Percentiles rank a stretch among this genome's conserved stretches.
These are phyloP conservation scores for Physcomitrium patens DNA, from an alignment of 225 moss, liverwort and hornwort genomes.

Conservation along the genomic window DNA sequence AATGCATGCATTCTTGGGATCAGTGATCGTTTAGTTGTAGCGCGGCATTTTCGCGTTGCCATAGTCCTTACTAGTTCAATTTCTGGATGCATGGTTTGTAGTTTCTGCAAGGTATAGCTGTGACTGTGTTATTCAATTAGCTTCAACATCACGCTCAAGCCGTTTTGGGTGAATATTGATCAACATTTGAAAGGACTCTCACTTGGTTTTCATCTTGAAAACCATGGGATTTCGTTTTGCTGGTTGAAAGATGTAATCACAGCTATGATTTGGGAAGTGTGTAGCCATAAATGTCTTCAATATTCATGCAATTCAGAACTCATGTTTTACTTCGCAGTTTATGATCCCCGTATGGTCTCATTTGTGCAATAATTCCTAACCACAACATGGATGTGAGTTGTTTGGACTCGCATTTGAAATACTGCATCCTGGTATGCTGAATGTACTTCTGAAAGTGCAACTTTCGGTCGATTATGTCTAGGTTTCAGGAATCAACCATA, in stretches of 20 bases:
- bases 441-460: too few species aligned
- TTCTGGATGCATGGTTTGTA: neutral
- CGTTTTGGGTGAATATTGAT: slow-evolving; percentile 7
- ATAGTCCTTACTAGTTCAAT: neutral
- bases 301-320: neutral
- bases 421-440: too few species aligned
- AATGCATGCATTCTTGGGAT: neutral
- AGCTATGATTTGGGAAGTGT: neutral
- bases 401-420: too few species aligned
- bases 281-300: neutral
- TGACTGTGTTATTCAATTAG: neutral
- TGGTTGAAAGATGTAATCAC: neutral
- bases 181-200: neutral
- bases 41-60: neutral
- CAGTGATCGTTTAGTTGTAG: neutral
- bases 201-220: slow-evolving; percentile 24
- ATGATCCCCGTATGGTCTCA: too few species aligned
- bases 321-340: too few species aligned
- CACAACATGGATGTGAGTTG: too few species aligned
- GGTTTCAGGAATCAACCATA: too few species aligned
- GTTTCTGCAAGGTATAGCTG: neutral
- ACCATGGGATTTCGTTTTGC: neutral
- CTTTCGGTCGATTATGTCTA: too few species aligned
- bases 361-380: too few species aligned
- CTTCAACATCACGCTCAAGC: neutral